Percentiles rank a stretch among this genome's conserved stretches.
Conservation (phyloP, 495 filamentous ascomycete species). For the Hypoxylon cercidicola region DNA sequence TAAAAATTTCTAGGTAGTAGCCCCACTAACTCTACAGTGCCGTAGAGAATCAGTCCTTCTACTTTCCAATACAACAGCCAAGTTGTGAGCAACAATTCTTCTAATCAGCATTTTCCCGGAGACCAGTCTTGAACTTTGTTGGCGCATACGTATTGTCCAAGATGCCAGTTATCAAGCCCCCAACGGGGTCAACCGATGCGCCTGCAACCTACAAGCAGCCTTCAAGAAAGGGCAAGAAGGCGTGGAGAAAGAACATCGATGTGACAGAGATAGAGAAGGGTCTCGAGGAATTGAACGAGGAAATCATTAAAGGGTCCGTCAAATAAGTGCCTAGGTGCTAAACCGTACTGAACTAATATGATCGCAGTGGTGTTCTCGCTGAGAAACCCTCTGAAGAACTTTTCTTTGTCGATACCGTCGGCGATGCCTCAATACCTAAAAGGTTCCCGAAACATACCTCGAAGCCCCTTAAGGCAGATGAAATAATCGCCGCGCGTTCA, state of each 20-base stretch:
- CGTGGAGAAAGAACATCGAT: constrained; percentile 98
- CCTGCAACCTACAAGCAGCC: constrained; percentile 76
- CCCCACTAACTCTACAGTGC: too few species aligned
- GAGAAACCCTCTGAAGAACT: constrained; percentile 81
- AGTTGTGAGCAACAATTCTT: too few species aligned
- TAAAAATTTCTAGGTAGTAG: too few species aligned
- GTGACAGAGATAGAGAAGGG: constrained; percentile 84
- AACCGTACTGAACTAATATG: constrained; percentile 37
- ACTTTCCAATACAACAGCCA: too few species aligned
- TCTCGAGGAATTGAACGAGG: constrained; percentile 82
- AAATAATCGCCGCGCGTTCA: constrained; percentile 88
- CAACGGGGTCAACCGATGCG: constrained; percentile 49
- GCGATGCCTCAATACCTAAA: constrained; percentile 69
- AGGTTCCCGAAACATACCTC: constrained; percentile 67
- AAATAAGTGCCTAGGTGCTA: neutral
- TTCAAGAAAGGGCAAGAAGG: constrained; percentile 96
- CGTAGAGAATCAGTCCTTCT: too few species aligned
- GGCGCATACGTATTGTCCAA: neutral
- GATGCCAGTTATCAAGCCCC: constrained; percentile 49
- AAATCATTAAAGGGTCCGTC: constrained; percentile 85
- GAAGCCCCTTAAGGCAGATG: constrained; percentile 85
- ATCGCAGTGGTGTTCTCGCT: constrained; percentile 77
- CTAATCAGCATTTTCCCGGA: too few species aligned
- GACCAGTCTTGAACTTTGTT: too few species aligned
- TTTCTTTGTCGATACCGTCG: constrained; percentile 82